A percentile compares a stretch with the other conserved stretches of the same genome.
Conservation (phyloP, 768 basidiomycete species). For the Paxillus involutus region DNA sequence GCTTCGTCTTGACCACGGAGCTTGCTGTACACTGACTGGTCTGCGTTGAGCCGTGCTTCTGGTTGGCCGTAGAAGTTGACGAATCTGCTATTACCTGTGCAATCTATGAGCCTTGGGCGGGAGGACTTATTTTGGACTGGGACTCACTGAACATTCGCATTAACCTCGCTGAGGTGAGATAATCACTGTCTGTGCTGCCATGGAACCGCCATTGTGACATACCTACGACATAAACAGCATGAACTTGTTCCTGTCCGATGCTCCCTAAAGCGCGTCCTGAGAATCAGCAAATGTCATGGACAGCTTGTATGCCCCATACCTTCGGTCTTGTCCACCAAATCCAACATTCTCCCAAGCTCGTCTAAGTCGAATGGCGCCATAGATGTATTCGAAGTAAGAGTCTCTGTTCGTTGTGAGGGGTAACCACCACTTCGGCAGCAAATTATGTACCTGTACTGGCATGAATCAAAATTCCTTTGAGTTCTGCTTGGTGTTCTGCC, state of each 20-base stretch:
- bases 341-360: too few species aligned
- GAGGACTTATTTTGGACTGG: neutral
- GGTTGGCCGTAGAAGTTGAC: conserved; percentile 36
- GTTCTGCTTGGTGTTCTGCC: neutral
- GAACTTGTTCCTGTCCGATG: neutral
- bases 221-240: conserved; percentile 2
- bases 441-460: conserved; percentile 20
- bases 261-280: neutral
- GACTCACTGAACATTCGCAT: conserved; percentile 44
- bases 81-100: conserved; percentile 20
- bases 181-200: neutral
- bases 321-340: too few species aligned
- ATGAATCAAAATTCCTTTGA: conserved; percentile 1
- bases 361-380: neutral
- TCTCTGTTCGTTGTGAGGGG: neutral
- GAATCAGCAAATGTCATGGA: neutral
- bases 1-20: conserved; percentile 16
- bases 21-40: conserved; percentile 22
- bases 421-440: too few species aligned
- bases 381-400: conserved; percentile 1
- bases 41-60: conserved; percentile 31
- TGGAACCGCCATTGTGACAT: neutral
- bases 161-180: conserved; percentile 34
- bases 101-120: neutral
- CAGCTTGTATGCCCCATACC: neutral